Conservation (phyloP, 345 rosid species). For the Populus davidiana region DNA sequence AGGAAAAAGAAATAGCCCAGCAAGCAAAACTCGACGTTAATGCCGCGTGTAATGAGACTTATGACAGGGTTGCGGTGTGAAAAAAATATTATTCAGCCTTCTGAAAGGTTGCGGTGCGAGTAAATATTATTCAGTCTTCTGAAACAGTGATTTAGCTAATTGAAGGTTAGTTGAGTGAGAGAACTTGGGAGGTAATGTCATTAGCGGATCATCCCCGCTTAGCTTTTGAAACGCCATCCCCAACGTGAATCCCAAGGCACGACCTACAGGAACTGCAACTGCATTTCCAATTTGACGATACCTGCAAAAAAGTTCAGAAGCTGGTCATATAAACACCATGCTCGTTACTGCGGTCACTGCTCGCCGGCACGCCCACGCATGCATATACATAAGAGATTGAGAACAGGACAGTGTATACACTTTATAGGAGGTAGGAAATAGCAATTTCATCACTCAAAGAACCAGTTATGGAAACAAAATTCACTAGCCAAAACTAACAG, state of each 20-base stretch:
- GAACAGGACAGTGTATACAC: background rate
- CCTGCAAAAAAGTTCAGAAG: conserved; percentile 33
- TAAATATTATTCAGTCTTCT: background rate
- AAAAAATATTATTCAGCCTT: background rate
- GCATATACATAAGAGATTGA: no score
- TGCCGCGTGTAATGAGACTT: no score
- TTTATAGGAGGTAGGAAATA: no score
- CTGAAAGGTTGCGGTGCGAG: background rate
- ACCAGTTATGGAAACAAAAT: no score
- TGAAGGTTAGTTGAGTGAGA: conserved; percentile 59
- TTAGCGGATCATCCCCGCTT: conserved; percentile 43
- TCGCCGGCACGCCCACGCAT: no score
- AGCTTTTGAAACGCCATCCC: conserved; percentile 62
- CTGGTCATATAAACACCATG: background rate
- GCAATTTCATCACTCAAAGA: no score
- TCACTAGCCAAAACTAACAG: no score
- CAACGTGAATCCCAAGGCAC: conserved; percentile 73
- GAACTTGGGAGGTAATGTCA: conserved; percentile 69
- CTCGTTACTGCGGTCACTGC: background rate
- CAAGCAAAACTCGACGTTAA: no score
- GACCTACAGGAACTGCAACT: conserved; percentile 72
- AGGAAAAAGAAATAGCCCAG: no score
- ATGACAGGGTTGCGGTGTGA: background rate
- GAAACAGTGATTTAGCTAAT: conserved; percentile 23
- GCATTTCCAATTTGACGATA: conserved; percentile 91